Conservation (phyloP, 1,139 yeast genomes). For the Geotrichum citri-aurantii region DNA sequence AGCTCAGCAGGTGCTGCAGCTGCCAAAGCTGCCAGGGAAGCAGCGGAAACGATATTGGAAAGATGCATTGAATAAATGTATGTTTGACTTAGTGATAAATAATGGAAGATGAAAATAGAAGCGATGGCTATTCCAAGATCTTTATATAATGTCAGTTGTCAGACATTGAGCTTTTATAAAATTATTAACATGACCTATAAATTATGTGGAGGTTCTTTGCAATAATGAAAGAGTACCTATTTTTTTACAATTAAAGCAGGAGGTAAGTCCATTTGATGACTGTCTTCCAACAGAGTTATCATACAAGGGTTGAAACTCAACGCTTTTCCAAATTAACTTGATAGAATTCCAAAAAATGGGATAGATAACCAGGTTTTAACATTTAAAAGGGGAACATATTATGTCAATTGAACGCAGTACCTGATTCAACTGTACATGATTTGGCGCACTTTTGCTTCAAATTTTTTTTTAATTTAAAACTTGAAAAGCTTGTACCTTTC, state of each 20-base stretch:
- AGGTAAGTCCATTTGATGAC: not conserved
- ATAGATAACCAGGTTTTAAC: not conserved
- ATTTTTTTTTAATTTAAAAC: no score
- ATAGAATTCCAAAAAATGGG: not conserved
- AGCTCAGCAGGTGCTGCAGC: not conserved
- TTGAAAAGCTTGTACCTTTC: not conserved
- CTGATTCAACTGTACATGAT: not conserved
- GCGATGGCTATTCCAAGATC: not conserved
- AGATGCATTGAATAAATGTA: not conserved
- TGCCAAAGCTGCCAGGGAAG: not conserved
- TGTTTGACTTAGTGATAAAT: not conserved
- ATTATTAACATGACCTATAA: not conserved
- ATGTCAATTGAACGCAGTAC: not conserved
- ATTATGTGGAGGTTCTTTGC: not conserved
- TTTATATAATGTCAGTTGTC: not conserved
- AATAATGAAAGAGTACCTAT: not conserved
- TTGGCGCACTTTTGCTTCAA: not conserved
- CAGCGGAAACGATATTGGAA: not conserved
- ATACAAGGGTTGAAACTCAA: no score
- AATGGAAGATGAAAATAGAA: not conserved
- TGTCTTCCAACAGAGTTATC: not conserved
- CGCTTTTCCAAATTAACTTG: no score
- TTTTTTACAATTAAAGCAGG: not conserved
- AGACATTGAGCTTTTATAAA: not conserved
- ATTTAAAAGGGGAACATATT: not conserved